Conservation (phyloP, 2,329 filamentous ascomycete genomes). For the Aspergillaceae sp. region DNA sequence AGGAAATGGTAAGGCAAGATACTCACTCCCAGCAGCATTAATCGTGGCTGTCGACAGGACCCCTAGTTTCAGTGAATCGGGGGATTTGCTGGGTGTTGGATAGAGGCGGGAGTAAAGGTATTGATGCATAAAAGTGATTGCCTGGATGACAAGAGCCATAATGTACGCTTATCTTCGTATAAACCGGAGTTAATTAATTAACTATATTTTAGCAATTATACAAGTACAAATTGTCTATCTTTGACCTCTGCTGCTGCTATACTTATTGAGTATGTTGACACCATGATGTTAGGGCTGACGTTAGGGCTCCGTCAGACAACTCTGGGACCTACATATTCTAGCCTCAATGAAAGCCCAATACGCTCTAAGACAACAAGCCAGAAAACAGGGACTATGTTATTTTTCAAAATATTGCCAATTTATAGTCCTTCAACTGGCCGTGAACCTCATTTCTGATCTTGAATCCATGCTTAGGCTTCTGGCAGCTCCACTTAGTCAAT, state of each 20-base stretch:
- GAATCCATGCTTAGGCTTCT: neutral
- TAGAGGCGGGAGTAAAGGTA: constrained; percentile 16
- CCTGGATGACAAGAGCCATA: constrained; percentile 19
- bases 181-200: neutral
- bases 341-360: too few relatives aligned
- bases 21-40: constrained; percentile 13
- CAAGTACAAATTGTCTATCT: neutral
- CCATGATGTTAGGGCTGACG: constrained; percentile 3
- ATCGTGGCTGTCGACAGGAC: constrained; percentile 17
- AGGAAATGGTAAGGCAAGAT: neutral
- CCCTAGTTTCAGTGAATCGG: constrained; percentile 15
- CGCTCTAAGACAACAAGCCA: too few relatives aligned
- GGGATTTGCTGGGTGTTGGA: constrained; percentile 12
- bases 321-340: neutral
- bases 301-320: constrained; percentile 1
- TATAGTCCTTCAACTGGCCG: neutral
- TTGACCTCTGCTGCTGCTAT: neutral
- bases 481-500: neutral
- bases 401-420: neutral
- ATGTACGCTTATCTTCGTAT: neutral
- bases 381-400: too few relatives aligned
- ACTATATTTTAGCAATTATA: neutral
- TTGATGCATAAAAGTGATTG: constrained; percentile 16
- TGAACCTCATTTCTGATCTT: neutral
- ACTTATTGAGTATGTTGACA: neutral